Evolutionary conservation across 345 rosid species (phyloP).

Genomic region (Toxicodendron radicans): DNA sequence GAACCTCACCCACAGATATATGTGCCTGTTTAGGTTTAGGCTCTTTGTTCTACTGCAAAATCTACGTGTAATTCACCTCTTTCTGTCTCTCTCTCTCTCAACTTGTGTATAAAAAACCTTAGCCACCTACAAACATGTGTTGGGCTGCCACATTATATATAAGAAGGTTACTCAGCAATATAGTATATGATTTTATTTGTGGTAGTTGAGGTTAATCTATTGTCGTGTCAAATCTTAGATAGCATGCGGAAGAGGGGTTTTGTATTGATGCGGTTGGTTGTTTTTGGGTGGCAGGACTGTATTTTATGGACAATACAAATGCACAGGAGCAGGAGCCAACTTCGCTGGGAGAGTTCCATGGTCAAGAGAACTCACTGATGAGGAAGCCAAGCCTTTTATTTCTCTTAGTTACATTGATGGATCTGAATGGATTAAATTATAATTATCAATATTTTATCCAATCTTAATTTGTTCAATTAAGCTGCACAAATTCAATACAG

Average conservation of each 20-base stretch:
- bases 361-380: constrained; percentile 84
- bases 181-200: too few species aligned
- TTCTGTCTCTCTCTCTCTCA: not conserved
- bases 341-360: constrained; percentile 87
- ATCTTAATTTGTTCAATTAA: too few species aligned
- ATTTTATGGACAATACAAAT: constrained; percentile 93
- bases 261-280: constrained; percentile 13
- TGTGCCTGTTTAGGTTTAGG: not conserved
- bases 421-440: constrained; percentile 76
- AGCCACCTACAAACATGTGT: not conserved
- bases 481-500: too few species aligned
- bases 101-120: not conserved
- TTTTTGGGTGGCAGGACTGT: constrained; percentile 65
- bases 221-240: not conserved
- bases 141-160: not conserved
- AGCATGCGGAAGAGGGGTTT: not conserved
- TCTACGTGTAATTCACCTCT: constrained; percentile 45
- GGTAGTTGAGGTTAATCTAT: too few species aligned
- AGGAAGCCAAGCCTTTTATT: constrained; percentile 88
- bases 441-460: constrained; percentile 6
- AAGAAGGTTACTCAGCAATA: too few species aligned
- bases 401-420: constrained; percentile 84
- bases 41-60: constrained; percentile 19
- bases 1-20: not conserved
- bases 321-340: constrained; percentile 83